phyloP scores from a whole-genome alignment of 2,329 filamentous ascomycete genomes.

The Helminthosporium solani region DNA sequence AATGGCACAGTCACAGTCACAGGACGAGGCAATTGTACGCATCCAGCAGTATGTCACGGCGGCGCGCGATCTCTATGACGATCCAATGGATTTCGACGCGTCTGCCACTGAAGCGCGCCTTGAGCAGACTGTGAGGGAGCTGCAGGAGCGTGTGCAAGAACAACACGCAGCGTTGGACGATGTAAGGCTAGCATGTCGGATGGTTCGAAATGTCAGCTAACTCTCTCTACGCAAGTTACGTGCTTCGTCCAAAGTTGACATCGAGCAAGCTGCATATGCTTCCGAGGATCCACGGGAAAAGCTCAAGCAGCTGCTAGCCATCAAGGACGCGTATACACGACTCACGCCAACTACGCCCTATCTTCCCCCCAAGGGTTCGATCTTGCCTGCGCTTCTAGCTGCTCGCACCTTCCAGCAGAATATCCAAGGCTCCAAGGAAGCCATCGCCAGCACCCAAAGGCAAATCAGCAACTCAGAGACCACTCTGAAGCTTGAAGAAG shows the following conservation, averaged over 20 bases:
- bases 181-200: slow-evolving; percentile 33
- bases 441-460: slow-evolving; percentile 50
- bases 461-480: slow-evolving; percentile 43
- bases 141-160: slow-evolving; percentile 56
- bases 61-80: slow-evolving; percentile 23
- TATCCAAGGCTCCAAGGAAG: slow-evolving; percentile 63
- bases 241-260: slow-evolving; percentile 24
- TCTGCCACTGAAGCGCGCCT: slow-evolving; percentile 56
- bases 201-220: slow-evolving; percentile 5
- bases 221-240: slow-evolving; percentile 48
- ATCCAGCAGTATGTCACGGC: slow-evolving; percentile 34
- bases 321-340: slow-evolving; percentile 66
- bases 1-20: slow-evolving; percentile 21
- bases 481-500: slow-evolving; percentile 48
- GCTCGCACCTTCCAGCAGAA: slow-evolving; percentile 66
- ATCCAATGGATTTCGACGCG: slow-evolving; percentile 41
- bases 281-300: slow-evolving; percentile 38
- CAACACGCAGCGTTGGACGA: slow-evolving; percentile 51
- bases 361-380: slow-evolving; percentile 66
- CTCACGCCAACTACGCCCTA: slow-evolving; percentile 63
- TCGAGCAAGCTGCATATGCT: slow-evolving; percentile 32
- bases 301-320: slow-evolving; percentile 49
- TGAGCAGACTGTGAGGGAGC: slow-evolving; percentile 66
- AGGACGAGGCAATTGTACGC: slow-evolving; percentile 17
- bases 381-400: slow-evolving; percentile 70